phyloP scores from a whole-genome alignment of 495 filamentous ascomycete species.

The Staphylotrichum tortipilum region DNA sequence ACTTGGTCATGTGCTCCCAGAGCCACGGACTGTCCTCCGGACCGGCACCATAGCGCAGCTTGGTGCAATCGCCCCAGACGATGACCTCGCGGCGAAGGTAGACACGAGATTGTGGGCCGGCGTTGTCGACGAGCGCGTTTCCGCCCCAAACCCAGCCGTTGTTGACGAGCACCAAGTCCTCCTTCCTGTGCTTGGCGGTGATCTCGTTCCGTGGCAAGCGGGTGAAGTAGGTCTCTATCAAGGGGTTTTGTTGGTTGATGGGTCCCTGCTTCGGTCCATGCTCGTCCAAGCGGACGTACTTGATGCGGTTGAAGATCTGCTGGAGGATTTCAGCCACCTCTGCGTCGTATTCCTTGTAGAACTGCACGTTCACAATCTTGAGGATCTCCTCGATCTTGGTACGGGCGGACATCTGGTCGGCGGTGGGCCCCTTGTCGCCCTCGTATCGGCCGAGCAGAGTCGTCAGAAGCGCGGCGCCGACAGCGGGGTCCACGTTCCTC shows the following conservation, averaged over 20 bases:
- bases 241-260: conserved; percentile 62
- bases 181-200: conserved; percentile 67
- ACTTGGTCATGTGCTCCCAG: conserved; percentile 92
- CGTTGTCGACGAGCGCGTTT: conserved; percentile 87
- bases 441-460: conserved; percentile 61
- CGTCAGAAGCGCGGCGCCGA: conserved; percentile 61
- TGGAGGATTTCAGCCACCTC: conserved; percentile 77
- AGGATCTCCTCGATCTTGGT: conserved; percentile 53
- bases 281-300: conserved; percentile 83
- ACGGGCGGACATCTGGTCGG: conserved; percentile 40
- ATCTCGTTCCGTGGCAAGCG: conserved; percentile 71
- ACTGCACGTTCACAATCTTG: conserved; percentile 76
- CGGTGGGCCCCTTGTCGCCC: conserved; percentile 32
- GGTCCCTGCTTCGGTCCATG: conserved; percentile 82
- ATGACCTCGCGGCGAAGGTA: conserved; percentile 94
- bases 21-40: conserved; percentile 85
- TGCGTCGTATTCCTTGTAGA: conserved; percentile 82
- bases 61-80: conserved; percentile 97
- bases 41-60: conserved; percentile 78
- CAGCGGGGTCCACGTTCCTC: conserved; percentile 54
- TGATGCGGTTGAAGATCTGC: conserved; percentile 87
- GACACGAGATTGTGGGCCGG: conserved; percentile 76
- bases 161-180: conserved; percentile 77
- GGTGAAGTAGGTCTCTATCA: conserved; percentile 97
- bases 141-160: conserved; percentile 99